Conservation (phyloP, 495 filamentous ascomycete genomes). For the Penicillium canariense region DNA sequence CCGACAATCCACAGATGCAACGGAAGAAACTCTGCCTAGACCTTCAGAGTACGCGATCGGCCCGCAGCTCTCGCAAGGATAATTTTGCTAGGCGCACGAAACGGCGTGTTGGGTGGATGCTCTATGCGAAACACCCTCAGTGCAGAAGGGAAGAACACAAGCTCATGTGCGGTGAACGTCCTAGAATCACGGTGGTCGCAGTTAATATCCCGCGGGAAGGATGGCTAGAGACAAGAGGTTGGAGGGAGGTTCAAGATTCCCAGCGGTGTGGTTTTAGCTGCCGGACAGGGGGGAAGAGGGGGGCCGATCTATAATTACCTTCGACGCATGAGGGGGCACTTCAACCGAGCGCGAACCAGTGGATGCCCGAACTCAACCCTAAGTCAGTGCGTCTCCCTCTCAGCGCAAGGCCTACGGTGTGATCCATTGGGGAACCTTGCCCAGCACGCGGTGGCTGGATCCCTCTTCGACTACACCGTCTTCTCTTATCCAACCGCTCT, state of each 20-base stretch:
- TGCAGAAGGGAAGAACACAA: background rate
- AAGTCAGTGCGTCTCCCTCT: slow-evolving; percentile 17
- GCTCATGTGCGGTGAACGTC: background rate
- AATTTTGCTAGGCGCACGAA: background rate
- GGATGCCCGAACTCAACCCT: slow-evolving; percentile 17
- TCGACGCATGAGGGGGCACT: slow-evolving; percentile 11
- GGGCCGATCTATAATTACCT: slow-evolving; percentile 37
- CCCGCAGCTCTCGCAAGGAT: background rate
- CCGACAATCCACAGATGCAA: background rate
- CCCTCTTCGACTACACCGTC: background rate
- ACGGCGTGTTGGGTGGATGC: background rate
- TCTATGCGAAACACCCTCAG: too few species aligned
- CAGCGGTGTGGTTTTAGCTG: slow-evolving; percentile 42
- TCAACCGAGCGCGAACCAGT: slow-evolving; percentile 7
- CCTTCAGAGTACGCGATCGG: background rate
- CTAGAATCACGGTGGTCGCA: background rate
- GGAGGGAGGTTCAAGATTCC: slow-evolving; percentile 23
- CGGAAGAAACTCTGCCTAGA: background rate
- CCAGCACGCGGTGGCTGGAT: background rate
- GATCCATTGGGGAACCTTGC: slow-evolving; percentile 1
- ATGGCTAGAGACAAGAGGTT: slow-evolving; percentile 3
- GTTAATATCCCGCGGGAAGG: background rate
- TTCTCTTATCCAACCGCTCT: background rate
- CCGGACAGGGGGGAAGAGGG: slow-evolving; percentile 31
- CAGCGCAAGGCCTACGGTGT: slow-evolving; percentile 6